Conservation (phyloP, 306 rosid genomes). For the Leucaena leucocephala region DNA sequence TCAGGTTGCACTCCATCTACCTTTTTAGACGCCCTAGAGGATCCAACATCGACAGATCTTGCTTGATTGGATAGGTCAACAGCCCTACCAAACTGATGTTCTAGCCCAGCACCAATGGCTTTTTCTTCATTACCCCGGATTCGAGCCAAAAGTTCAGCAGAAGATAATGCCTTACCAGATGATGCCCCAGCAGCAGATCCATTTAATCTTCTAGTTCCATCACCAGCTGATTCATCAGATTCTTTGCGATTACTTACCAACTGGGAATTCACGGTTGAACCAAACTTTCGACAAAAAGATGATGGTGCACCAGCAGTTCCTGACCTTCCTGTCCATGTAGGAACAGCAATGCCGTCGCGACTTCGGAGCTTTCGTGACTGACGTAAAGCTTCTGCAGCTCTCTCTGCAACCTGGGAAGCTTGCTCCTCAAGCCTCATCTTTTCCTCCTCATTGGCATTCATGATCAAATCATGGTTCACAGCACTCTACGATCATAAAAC, state of each 20-base stretch:
- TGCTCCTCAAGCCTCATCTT: slow-evolving; percentile 85
- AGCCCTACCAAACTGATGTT: slow-evolving; percentile 51
- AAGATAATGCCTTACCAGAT: slow-evolving; percentile 82
- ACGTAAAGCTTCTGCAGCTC: slow-evolving; percentile 95
- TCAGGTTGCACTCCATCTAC: slow-evolving; percentile 71
- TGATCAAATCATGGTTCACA: slow-evolving; percentile 84
- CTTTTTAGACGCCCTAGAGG: slow-evolving; percentile 57
- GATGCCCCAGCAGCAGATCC: slow-evolving; percentile 79
- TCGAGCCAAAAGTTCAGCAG: slow-evolving; percentile 72
- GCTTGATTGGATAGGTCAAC: slow-evolving; percentile 47
- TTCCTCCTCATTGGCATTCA: slow-evolving; percentile 89
- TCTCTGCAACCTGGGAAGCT: slow-evolving; percentile 90
- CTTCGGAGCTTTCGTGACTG: slow-evolving; percentile 83
- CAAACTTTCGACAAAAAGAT: slow-evolving; percentile 69
- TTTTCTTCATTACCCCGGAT: slow-evolving; percentile 76
- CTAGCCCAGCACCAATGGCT: slow-evolving; percentile 72
- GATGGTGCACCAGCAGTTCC: slow-evolving; percentile 96
- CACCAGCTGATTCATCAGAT: slow-evolving; percentile 50
- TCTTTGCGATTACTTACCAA: slow-evolving; percentile 50
- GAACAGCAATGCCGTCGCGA: slow-evolving; percentile 70
- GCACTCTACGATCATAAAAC: slow-evolving; percentile 65
- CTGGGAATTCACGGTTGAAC: slow-evolving; percentile 72
- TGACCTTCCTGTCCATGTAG: slow-evolving; percentile 97
- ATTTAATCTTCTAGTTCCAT: slow-evolving; percentile 48
- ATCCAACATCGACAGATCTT: slow-evolving; percentile 47